A percentile compares a stretch with the other conserved stretches of the same genome.
phyloP scores from a whole-genome alignment of 257 asterid genomes.

The Parsonsia alboflavescens region DNA sequence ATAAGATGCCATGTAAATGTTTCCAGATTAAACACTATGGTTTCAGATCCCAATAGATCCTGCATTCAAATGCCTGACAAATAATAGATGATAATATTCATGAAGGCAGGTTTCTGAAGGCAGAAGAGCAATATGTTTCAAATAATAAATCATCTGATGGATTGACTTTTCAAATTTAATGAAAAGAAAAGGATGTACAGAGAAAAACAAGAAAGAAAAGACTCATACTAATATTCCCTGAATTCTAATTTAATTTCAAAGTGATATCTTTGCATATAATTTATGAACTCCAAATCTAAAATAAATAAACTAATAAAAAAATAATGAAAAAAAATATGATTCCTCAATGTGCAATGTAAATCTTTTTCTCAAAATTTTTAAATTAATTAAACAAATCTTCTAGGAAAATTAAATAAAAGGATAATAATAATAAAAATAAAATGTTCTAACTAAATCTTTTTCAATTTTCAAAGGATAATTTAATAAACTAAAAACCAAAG shows the following conservation, averaged over 20 bases:
- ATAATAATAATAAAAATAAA: background rate
- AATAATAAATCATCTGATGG: background rate
- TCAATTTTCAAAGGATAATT: too few relatives aligned
- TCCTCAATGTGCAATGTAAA: too few relatives aligned
- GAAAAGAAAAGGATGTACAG: background rate
- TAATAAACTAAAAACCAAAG: background rate
- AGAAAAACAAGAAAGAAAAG: background rate
- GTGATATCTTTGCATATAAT: background rate
- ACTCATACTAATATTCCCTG: background rate
- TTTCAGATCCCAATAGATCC: slow-evolving; percentile 48
- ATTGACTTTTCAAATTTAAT: too few relatives aligned
- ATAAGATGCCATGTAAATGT: background rate
- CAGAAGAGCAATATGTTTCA: background rate
- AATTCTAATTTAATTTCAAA: too few relatives aligned
- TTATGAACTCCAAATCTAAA: too few relatives aligned
- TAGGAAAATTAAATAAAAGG: background rate
- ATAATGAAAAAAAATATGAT: too few relatives aligned
- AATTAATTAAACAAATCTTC: background rate
- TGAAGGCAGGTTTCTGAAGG: background rate
- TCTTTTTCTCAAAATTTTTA: too few relatives aligned
- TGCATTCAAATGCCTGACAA: slow-evolving; percentile 33
- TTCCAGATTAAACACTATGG: slow-evolving; percentile 47
- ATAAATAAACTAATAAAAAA: too few relatives aligned
- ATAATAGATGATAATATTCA: background rate
- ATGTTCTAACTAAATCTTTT: too few relatives aligned